Evolutionary conservation across 1,284 basidiomycete species (phyloP), one percentile per base, ranked within the genome.

Genomic region (Agaricales sp.): DNA sequence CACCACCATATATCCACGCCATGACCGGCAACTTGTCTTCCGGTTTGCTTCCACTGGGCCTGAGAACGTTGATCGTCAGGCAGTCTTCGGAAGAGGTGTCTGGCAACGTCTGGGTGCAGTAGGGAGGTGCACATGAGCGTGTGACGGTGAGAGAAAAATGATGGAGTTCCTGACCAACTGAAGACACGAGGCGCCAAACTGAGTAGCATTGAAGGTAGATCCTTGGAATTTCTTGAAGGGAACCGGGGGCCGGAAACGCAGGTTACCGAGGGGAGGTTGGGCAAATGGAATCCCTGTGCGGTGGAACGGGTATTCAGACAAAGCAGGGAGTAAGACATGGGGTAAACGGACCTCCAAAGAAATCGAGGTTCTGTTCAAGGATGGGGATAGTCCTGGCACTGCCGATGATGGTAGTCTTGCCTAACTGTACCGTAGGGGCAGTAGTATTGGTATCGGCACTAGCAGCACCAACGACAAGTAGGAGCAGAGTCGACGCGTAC

Each of bases 1-100:
- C 59, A 1, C 62, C 61, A 1, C 62, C 62, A 45, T 59, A 61
- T 6, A 64, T 57, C 61, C 62, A 64, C 2, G 59, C 54, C 54
- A 63, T 55, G 2, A 64, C 60, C 2, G 63, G 61, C 1, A 64
- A 50, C 0, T 38, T 39, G 1, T 52, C 50, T 6, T 48, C 22
- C 1, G 43, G 18, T 0, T 35, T 18, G 3, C 52, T 22, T 2
- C 49, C 54, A 0, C 56, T 39, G 4, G 63, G 63, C 3, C 63
- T 56, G 25, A 59, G 55, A 20, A 64, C 45, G 35, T 64, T 64
- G 26, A 64, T 46, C 2, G 58, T 61, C 30, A 64, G 54, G 46
- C 63, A 64, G 45, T 64, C 59, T 48, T 64, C 63, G 8, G 53
- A 54, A 45, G 18, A 8, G 14, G 18, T 54, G 53, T 20, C 47